Conservation (phyloP, 805 yeast species). For the Pichia manshurica region DNA sequence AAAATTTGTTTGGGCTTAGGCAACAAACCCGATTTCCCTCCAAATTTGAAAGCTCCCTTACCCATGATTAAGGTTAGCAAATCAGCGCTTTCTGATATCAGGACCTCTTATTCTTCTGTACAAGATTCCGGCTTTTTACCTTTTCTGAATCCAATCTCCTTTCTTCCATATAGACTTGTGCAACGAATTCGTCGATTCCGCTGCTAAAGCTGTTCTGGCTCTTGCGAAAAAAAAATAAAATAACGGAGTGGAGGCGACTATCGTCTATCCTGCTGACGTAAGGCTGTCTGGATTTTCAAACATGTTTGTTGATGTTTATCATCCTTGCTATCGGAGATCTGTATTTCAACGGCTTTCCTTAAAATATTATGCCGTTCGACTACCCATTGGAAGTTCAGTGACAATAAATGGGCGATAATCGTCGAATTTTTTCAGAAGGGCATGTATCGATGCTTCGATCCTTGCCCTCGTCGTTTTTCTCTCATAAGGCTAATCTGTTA, state of each 20-base stretch:
- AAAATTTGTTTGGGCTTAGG: constrained; percentile 75
- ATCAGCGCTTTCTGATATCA: too few species aligned
- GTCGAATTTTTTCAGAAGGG: constrained; percentile 7
- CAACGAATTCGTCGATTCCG: too few species aligned
- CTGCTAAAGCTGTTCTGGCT: too few species aligned
- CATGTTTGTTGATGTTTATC: neutral
- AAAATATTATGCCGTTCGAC: too few species aligned
- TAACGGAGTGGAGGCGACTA: too few species aligned
- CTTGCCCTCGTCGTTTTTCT: constrained; percentile 4
- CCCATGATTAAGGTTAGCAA: constrained; percentile 32
- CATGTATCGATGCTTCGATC: constrained; percentile 1
- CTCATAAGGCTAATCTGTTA: constrained; percentile 15
- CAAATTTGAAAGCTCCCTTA: constrained; percentile 44
- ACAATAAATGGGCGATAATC: neutral
- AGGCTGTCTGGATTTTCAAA: neutral
- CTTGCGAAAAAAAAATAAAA: too few species aligned
- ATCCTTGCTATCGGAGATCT: neutral
- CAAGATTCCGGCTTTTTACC: too few species aligned
- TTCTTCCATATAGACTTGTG: too few species aligned
- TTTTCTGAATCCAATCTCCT: too few species aligned
- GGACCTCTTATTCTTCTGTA: too few species aligned
- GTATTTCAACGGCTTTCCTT: neutral
- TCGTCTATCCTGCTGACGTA: neutral
- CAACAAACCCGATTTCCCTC: constrained; percentile 73
- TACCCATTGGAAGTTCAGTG: too few species aligned